Base-by-base conservation (phyloP, 164 flowering plant genomes). In the Sextonia rubra region DNA sequence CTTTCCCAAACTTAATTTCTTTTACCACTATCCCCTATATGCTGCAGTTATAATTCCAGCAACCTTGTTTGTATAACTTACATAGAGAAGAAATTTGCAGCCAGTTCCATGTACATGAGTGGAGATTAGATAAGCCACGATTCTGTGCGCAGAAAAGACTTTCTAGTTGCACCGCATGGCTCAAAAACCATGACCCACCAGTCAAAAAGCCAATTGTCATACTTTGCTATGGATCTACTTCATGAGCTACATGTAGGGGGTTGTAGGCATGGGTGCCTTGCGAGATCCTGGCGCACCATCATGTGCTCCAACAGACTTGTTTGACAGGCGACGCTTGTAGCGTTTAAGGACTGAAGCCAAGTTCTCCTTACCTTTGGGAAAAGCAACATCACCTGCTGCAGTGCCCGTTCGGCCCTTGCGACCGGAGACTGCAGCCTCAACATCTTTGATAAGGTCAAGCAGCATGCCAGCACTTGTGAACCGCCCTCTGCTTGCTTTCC, bases 341-440 rank as follows among this genome's bases (percentile, higher is more conserved):
- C 99, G 88, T 75, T 95, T 95, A 23, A 95, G 90, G 18, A 95
- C 99, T 12, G 99, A 93, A 0, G 92, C 94, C 75, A 95, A 72
- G 80, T 93, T 95, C 79, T 93, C 98, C 77, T 95, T 95, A 11
- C 99, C 99, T 82, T 90, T 95, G 0, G 99, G 99, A 75, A 91
- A 95, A 20, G 99, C 99, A 29, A 93, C 97, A 58, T 95, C 99
- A 3, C 99, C 99, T 9, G 99, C 99, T 29, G 98, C 93, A 37
- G 98, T 95, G 8, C 99, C 99, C 2, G 89, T 77, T 52, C 97
- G 79, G 47, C 99, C 99, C 82, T 95, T 95, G 1, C 99, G 82
- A 73, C 81, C 83, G 17, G 98, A 89, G 22, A 95, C 91, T 14
- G 98, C 93, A 66, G 71, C 84, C 82, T 95, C 99, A 15, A 93